Evolutionary conservation across 1,139 yeast species (phyloP), one percentile per base, ranked within the genome.

Genomic region (Meyerozyma sp.): DNA sequence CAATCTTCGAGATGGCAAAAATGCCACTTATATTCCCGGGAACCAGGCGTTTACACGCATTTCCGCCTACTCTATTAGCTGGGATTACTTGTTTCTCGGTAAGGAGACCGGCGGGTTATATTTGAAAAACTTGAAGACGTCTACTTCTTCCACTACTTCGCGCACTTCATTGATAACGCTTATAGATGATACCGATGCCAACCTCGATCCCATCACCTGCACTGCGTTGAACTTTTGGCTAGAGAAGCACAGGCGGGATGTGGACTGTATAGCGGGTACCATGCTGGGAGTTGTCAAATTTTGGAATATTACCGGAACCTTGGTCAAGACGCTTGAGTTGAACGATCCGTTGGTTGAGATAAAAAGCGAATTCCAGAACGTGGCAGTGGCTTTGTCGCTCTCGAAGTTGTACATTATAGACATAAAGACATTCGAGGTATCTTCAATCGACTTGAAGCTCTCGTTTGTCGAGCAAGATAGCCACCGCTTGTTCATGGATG

Each of bases 1-100:
- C 42, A 63, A 66, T 39, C 57, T 75, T 40, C 59, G 60, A 37
- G 68, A 61, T 54, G 81, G 81, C 0, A 62, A 60, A 44, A 65
- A 59, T 47, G 75, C 68, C 44, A 62, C 70, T 32, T 70, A 59
- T 44, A 63, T 71, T 4, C 77, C 75, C 0, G 75, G 73, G 1
- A 55, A 50, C 42, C 53, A 49, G 30, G 45, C 52, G n/a, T 53
- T 56, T 41, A 51, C 59, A 2, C 53, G 53, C n/a, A 50, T 61
- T 7, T 39, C 48, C 18, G 53, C 64, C 32, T 60, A 51, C 50
- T 59, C 57, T 21, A 46, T 68, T 11, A 68, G 62, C 49, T 69
- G 71, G 72, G 63, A 57, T 44, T 65, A 66, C 49, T 49, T 68
- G 26, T 56, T 66, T 3, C 56, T 63, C 42, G 68, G 70, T 13